Base-by-base conservation (phyloP, 2,329 filamentous ascomycete genomes). In the Fusarium falciforme region DNA sequence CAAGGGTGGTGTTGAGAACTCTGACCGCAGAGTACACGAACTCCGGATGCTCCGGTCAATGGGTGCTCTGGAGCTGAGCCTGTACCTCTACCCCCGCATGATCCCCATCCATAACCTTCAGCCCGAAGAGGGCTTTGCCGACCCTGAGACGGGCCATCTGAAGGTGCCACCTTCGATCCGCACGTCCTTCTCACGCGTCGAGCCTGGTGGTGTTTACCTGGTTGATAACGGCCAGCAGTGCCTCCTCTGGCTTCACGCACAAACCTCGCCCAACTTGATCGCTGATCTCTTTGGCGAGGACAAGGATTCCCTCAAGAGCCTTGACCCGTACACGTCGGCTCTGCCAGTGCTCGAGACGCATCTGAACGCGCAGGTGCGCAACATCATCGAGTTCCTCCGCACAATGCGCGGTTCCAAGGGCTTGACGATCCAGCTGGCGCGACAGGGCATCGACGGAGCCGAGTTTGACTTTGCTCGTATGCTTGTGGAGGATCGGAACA, bases 391-490 rank as follows among this genome's bases (percentile, higher is more conserved):
- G 81, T 98, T 97, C 80, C 87, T 98, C 54, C 91, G 92, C 79
- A 90, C 89, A 16, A 89, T 93, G 79, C 91, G 96, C 44, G 95
- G 95, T 11, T 94, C 92, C 70, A 98, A 98, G 85, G 94, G 93
- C 25, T 85, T 98, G 69, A 94, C 94, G 2, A 89, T 99, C 57
- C 96, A 98, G 83, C 87, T 99, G 57, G 96, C 96, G 9, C 87
- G 96, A 67, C 96, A 98, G 83, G 95, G 95, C 1, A 88, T 98
- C 5, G 96, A 99, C 79, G 96, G 96, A 1, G 94, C 95, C 4
- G 96, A 99, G 83, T 98, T 95, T 79, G 96, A 99, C 83, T 99
- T 98, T 86, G 96, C 96, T 9, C 88, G 95, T 62, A 87, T 97
- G 84, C 84, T 99, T 75, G 91, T 98, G 35, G 96, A 99, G 84